Evolutionary conservation across 768 basidiomycete genomes (phyloP).

Genomic region (Termitomyces bulborhizus): DNA sequence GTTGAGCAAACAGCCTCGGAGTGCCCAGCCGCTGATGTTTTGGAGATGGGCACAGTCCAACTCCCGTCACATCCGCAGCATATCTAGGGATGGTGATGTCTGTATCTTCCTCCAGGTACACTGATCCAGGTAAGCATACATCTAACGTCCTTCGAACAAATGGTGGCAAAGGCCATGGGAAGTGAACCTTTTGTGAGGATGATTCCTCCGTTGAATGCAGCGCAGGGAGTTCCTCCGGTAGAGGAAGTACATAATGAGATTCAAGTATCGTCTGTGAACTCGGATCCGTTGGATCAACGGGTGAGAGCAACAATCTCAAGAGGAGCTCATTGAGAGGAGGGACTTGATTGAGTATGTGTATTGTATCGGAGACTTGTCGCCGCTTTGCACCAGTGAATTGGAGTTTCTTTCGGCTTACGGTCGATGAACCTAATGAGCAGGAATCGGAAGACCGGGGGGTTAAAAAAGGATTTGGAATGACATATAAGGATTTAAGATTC

Average conservation of each 20-base stretch:
- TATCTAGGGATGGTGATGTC: conserved; percentile 15
- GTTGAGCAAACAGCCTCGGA: conserved; percentile 41
- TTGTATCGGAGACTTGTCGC: conserved; percentile 22
- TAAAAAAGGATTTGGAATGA: conserved; percentile 61
- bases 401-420: conserved; percentile 1
- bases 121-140: conserved; percentile 32
- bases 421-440: conserved; percentile 7
- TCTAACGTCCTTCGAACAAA: conserved; percentile 27
- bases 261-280: conserved; percentile 23
- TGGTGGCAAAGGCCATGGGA: conserved; percentile 18
- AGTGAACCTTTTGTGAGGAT: conserved; percentile 10
- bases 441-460: conserved; percentile 13
- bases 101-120: conserved; percentile 22
- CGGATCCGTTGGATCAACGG: conserved; percentile 11
- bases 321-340: conserved; percentile 28
- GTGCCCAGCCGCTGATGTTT: conserved; percentile 23
- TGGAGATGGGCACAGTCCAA: conserved; percentile 46
- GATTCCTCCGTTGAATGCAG: background rate
- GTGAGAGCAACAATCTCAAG: conserved; percentile 27
- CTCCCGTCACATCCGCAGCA: conserved; percentile 23
- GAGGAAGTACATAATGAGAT: conserved; percentile 26
- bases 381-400: background rate
- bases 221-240: conserved; percentile 16
- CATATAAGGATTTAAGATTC: conserved; percentile 37
- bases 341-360: conserved; percentile 13